Percentiles rank a stretch among this genome's conserved stretches.
These are phyloP conservation scores for Saccharum spontaneum DNA, from an alignment of 176 grass and related monocot genomes.

Conservation along the genomic window DNA sequence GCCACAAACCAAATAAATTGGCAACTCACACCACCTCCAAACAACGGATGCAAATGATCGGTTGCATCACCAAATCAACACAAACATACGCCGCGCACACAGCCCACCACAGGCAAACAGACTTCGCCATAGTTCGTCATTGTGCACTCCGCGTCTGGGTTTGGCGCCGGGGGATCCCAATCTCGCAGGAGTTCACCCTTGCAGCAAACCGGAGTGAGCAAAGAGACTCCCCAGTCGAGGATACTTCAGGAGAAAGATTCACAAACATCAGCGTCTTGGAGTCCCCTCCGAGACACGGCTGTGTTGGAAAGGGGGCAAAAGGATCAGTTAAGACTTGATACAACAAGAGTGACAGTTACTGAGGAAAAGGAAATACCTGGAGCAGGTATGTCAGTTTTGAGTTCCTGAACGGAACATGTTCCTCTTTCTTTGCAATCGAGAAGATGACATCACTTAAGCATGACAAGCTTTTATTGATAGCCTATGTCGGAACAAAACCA, in stretches of 20 bases:
- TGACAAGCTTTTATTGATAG: slow-evolving; percentile 94
- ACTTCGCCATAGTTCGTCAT: slow-evolving; percentile 17
- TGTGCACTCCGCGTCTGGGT: slow-evolving; percentile 45
- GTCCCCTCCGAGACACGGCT: slow-evolving; percentile 95
- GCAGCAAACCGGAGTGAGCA: slow-evolving; percentile 92
- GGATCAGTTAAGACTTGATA: background rate
- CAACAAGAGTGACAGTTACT: background rate
- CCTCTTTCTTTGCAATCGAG: slow-evolving; percentile 94
- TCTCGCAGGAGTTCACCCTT: slow-evolving; percentile 83
- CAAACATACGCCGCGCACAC: background rate
- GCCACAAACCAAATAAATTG: background rate
- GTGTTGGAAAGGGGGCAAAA: background rate
- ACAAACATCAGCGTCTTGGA: slow-evolving; percentile 96
- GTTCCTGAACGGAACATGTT: slow-evolving; percentile 89
- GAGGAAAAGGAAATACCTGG: slow-evolving; percentile 47
- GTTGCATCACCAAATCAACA: slow-evolving; percentile 40
- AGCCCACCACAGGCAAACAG: background rate
- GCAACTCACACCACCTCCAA: slow-evolving; percentile 24
- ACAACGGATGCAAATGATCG: slow-evolving; percentile 39
- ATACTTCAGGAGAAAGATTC: slow-evolving; percentile 70
- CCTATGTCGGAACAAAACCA: slow-evolving; percentile 31
- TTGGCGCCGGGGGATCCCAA: slow-evolving; percentile 79
- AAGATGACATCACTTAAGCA: slow-evolving; percentile 91
- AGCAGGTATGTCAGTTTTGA: slow-evolving; percentile 90
- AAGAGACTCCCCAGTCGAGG: slow-evolving; percentile 67